These are phyloP conservation scores for Inosperma sp. DNA, from an alignment of 768 basidiomycete genomes.

Conservation along the genomic window DNA sequence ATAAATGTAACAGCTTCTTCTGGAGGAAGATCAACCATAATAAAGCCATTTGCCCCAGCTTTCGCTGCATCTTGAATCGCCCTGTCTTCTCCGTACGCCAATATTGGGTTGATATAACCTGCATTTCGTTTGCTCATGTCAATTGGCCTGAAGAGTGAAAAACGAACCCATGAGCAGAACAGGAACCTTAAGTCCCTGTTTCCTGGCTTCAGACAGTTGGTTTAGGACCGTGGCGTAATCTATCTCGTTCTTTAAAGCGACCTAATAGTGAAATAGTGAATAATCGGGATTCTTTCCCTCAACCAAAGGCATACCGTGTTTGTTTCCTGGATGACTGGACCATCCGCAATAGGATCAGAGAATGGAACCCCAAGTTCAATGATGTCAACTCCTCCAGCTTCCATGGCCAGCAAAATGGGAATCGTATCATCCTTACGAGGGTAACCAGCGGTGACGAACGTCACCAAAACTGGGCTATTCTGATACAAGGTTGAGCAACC, in stretches of 20 bases:
- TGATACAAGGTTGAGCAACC: constrained; percentile 21
- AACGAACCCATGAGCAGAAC: constrained; percentile 88
- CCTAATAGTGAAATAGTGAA: constrained; percentile 39
- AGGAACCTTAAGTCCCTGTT: constrained; percentile 77
- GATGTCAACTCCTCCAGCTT: constrained; percentile 88
- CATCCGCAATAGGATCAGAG: constrained; percentile 96
- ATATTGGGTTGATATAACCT: constrained; percentile 98
- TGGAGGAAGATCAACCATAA: constrained; percentile 96
- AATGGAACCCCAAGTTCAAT: constrained; percentile 96
- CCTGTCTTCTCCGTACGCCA: constrained; percentile 93
- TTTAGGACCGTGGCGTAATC: constrained; percentile 73
- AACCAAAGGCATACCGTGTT: constrained; percentile 68
- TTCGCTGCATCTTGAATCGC: constrained; percentile 85
- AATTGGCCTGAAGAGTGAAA: not conserved
- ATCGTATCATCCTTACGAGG: constrained; percentile 78
- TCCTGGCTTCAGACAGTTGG: constrained; percentile 72
- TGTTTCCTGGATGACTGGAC: constrained; percentile 86
- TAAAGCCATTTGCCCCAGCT: constrained; percentile 95
- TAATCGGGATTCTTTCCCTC: not conserved
- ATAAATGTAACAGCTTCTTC: constrained; percentile 93
- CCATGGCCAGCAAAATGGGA: constrained; percentile 84
- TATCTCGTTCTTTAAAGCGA: constrained; percentile 77
- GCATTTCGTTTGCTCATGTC: constrained; percentile 9
- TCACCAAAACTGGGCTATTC: constrained; percentile 63
- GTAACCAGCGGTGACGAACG: constrained; percentile 94